These are phyloP conservation scores for Myotisia sp. DNA, from an alignment of 2,329 filamentous ascomycete species.

Conservation along the genomic window DNA sequence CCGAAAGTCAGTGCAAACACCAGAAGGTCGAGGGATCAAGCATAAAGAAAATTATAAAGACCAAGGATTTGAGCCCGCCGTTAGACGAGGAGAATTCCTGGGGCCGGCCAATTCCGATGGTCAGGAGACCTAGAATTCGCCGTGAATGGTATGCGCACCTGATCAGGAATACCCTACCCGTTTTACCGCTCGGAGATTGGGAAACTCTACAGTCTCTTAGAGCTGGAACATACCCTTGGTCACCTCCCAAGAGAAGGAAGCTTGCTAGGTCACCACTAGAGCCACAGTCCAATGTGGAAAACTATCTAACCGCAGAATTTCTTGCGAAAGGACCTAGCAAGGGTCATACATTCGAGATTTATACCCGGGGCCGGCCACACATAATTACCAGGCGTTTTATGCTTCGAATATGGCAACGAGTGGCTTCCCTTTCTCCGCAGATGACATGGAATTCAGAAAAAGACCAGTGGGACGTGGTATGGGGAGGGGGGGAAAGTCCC, in stretches of 20 bases:
- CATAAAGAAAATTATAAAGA: slow-evolving; percentile 5
- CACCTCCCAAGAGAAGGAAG: slow-evolving; percentile 17
- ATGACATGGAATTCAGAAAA: slow-evolving; percentile 14
- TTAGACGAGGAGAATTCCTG: slow-evolving; percentile 26
- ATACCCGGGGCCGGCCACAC: slow-evolving; percentile 26
- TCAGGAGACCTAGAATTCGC: slow-evolving; percentile 22
- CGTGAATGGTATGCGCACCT: slow-evolving; percentile 25
- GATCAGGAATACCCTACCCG: slow-evolving; percentile 23
- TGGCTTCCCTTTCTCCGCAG: slow-evolving; percentile 22
- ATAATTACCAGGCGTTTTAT: slow-evolving; percentile 27
- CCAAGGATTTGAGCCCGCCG: slow-evolving; percentile 14
- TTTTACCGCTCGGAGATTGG: slow-evolving; percentile 26
- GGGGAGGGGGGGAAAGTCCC: slow-evolving; percentile 13
- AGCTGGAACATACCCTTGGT: slow-evolving; percentile 21
- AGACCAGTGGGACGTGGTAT: slow-evolving; percentile 18
- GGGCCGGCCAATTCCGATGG: slow-evolving; percentile 20
- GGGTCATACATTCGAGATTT: slow-evolving; percentile 21
- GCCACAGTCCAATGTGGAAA: slow-evolving; percentile 3
- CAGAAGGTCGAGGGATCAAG: slow-evolving; percentile 17
- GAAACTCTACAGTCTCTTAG: slow-evolving; percentile 22
- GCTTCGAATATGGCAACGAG: slow-evolving; percentile 24
- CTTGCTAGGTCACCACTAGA: slow-evolving; percentile 2
- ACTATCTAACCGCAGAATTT: slow-evolving; percentile 16
- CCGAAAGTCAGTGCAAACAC: slow-evolving; percentile 7
- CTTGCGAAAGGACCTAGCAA: slow-evolving; percentile 25